Evolutionary conservation across 1,284 basidiomycete genomes (phyloP), one percentile per base, ranked within the genome.

Genomic region (Stygiomarasmius scandens): DNA sequence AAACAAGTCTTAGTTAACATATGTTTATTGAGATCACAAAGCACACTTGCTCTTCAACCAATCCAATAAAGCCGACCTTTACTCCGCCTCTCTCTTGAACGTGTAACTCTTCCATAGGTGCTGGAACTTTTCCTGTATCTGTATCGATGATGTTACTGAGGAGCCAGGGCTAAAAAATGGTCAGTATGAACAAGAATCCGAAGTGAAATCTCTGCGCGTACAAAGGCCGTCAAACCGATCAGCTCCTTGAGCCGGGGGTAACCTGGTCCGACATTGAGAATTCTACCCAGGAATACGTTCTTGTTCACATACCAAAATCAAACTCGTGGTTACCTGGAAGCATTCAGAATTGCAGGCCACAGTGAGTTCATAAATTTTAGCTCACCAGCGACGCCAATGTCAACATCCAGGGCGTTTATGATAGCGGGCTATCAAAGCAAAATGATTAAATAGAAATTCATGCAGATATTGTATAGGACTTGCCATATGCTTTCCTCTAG

Each of bases 11-110:
- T 41, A 25, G 45, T n/a, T 60, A n/a, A 6, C 44, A 22, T 24
- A 27, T 14, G 11, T 24, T 49, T 25, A 19, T 22, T 29, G 19
- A 43, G n/a, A 32, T 41, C 24, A 22, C 22, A 46, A 16, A 27
- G 25, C 2, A 0, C 10, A 66, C 77, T 59, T 61, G 87, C 85
- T 85, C 76, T 67, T 89, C 87, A 0, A 89, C 85, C 0, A 90
- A 74, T 2, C 87, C 87, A 46, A 90, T 82, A 25, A 88, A 65
- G 9, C 86, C 87, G 11, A 89, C 78, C 44, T 77, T 80, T 19
- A 87, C 65, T 0, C 86, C 87, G 24, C 74, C 72, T 19, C 83
- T 74, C 61, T 86, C 80, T 8, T 82, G 72, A 16, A 85, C 75
- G 55, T 74, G 70, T 63, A 76, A 84, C 55, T 80, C 75, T 10